Evolutionary conservation across 2,329 filamentous ascomycete genomes (phyloP).

Genomic region (Aspergillus sp.): DNA sequence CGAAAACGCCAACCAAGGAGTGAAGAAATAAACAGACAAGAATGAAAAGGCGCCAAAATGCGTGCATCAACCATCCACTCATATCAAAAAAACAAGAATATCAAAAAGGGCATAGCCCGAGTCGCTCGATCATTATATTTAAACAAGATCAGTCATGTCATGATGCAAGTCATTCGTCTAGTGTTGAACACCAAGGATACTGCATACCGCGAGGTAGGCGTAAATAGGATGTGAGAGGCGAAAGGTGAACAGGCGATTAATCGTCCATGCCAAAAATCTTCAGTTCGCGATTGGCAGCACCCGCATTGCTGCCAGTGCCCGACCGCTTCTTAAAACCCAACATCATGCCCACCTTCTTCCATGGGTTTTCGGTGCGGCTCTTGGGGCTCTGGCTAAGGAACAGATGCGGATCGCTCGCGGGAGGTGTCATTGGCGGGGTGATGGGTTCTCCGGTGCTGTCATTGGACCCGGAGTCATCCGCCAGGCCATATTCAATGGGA

Average conservation of each 20-base stretch:
- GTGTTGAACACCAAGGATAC: not conserved
- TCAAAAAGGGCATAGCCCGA: conserved; percentile 1
- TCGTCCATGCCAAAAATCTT: conserved; percentile 19
- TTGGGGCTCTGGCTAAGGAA: conserved; percentile 30
- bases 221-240: not conserved
- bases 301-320: conserved; percentile 8
- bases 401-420: conserved; percentile 35
- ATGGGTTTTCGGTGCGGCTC: conserved; percentile 39
- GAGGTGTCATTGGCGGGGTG: conserved; percentile 46
- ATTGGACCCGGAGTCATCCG: conserved; percentile 41
- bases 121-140: not conserved
- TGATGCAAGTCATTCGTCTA: conserved; percentile 13
- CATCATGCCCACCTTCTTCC: conserved; percentile 48
- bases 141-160: conserved; percentile 6
- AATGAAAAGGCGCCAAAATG: conserved; percentile 8
- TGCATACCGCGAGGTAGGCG: not conserved
- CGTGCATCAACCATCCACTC: conserved; percentile 17
- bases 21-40: conserved; percentile 1
- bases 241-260: conserved; percentile 3
- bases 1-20: conserved; percentile 9
- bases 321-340: conserved; percentile 37
- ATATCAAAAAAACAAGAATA: conserved; percentile 8
- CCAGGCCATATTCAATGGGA: conserved; percentile 32
- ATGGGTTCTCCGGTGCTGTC: conserved; percentile 37
- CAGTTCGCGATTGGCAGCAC: conserved; percentile 17